Evolutionary conservation across 2,329 filamentous ascomycete genomes (phyloP), one percentile per base, ranked within the genome.

Genomic region (Golovinomyces cichoracearum): DNA sequence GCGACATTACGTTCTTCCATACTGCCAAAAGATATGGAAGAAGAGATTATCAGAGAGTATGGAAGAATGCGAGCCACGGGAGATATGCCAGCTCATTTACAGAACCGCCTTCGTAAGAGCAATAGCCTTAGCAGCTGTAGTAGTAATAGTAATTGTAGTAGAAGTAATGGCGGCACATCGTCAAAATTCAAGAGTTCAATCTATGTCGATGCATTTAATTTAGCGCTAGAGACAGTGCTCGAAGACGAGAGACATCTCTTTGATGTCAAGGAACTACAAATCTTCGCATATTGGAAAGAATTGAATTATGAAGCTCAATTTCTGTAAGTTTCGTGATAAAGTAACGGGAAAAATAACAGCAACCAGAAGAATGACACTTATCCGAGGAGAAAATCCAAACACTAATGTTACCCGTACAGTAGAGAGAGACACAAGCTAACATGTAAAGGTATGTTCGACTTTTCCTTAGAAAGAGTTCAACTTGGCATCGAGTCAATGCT

Each of bases 151-250:
- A n/a, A n/a, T n/a, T n/a, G n/a, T 15, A n/a, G 5, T 33, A 4
- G n/a, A 12, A 12, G n/a, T 2, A n/a, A n/a, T 33, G n/a, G 31
- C n/a, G 31, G n/a, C n/a, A 33, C 13, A 15, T 93, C 83, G 83
- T 64, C 76, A 4, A 75, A 71, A 57, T 83, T 84, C 0, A 78
- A 76, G 60, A 92, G 78, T 58, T 95, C 86, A 1, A 83, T 98
- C 49, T 98, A 98, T 57, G 84, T 94, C 17, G 90, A 98, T 64
- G 90, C 90, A 0, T 98, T 98, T 68, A 93, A 93, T 58, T 68
- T 95, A 13, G 84, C 88, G 1, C 66, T 98, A 45, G 78, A 88
- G 51, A 93, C 83, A 0, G 90, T 98, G 3, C 65, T 95, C 12
- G 77, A 83, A 45, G 83, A 95, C 50, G 90, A 98, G 63, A 72